These are phyloP conservation scores for Taiwanofungus camphoratus DNA, from an alignment of 1,284 basidiomycete genomes.

Conservation along the genomic window DNA sequence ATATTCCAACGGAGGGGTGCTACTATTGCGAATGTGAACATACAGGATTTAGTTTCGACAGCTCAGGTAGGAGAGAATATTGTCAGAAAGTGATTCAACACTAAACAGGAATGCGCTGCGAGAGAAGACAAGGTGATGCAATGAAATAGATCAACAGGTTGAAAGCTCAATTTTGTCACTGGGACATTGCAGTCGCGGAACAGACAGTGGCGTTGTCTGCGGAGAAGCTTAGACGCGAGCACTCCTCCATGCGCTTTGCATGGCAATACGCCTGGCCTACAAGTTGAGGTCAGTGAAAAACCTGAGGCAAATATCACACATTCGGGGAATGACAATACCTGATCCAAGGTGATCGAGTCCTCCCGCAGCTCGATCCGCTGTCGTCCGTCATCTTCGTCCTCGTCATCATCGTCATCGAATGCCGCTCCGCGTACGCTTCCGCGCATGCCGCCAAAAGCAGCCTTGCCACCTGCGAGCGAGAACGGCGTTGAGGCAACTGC, in stretches of 20 bases:
- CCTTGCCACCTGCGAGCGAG: constrained; percentile 73
- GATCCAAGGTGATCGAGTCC: constrained; percentile 82
- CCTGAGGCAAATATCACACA: constrained; percentile 1
- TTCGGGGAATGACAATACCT: constrained; percentile 45
- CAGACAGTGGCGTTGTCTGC: neutral
- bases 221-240: constrained; percentile 35
- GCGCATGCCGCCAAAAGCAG: constrained; percentile 68
- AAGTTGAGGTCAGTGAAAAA: constrained; percentile 4
- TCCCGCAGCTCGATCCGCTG: constrained; percentile 72
- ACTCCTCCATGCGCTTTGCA: constrained; percentile 72
- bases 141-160: neutral
- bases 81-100: neutral
- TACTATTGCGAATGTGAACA: constrained; percentile 5
- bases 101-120: neutral
- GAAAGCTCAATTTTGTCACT: constrained; percentile 8
- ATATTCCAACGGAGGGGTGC: constrained; percentile 2
- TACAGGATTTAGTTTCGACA: constrained; percentile 3
- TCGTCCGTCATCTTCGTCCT: constrained; percentile 60
- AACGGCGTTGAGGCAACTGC: constrained; percentile 74
- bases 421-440: constrained; percentile 37
- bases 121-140: constrained; percentile 2
- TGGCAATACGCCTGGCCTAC: constrained; percentile 63
- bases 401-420: constrained; percentile 48
- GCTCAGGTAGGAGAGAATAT: constrained; percentile 4
- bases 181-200: constrained; percentile 5